Conservation (phyloP, 805 yeast species). For the Lipomyces mesembrius region DNA sequence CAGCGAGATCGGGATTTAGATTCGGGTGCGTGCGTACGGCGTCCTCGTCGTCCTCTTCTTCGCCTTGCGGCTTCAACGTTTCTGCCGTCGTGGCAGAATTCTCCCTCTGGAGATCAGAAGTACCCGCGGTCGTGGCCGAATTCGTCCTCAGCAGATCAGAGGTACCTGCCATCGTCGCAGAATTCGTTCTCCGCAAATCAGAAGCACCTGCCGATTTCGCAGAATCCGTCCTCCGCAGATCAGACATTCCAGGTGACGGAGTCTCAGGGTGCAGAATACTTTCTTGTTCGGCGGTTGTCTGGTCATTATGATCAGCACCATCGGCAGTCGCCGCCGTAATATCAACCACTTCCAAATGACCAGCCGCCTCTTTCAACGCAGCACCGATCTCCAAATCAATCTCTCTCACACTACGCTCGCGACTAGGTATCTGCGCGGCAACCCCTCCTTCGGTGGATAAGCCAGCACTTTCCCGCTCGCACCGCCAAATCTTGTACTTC, state of each 20-base stretch:
- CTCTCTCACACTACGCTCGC: conserved; percentile 13
- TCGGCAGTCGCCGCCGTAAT: conserved; percentile 11
- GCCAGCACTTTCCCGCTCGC: conserved; percentile 38
- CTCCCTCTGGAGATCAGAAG: not conserved
- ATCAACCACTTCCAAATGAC: not conserved
- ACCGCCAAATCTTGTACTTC: conserved; percentile 44
- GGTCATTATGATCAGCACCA: not conserved
- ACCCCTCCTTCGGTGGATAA: conserved; percentile 34
- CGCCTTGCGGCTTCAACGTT: conserved; percentile 6
- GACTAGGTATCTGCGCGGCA: conserved; percentile 13
- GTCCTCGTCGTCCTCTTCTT: conserved; percentile 38
- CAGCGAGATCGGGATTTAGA: conserved; percentile 29
- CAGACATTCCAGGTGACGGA: not conserved
- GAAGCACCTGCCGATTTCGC: not conserved
- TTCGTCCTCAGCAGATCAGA: not conserved
- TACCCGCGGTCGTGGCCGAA: not conserved
- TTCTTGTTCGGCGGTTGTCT: not conserved
- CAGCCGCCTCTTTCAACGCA: conserved; percentile 2
- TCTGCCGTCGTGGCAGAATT: not conserved
- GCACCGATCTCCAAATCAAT: conserved; percentile 2
- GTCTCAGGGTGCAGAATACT: not conserved
- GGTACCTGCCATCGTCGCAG: not conserved
- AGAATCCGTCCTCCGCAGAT: not conserved
- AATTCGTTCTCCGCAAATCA: not conserved
- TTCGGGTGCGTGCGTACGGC: conserved; percentile 26